Base-by-base conservation (phyloP, 306 rosid genomes). In the Lathyrus aphaca region DNA sequence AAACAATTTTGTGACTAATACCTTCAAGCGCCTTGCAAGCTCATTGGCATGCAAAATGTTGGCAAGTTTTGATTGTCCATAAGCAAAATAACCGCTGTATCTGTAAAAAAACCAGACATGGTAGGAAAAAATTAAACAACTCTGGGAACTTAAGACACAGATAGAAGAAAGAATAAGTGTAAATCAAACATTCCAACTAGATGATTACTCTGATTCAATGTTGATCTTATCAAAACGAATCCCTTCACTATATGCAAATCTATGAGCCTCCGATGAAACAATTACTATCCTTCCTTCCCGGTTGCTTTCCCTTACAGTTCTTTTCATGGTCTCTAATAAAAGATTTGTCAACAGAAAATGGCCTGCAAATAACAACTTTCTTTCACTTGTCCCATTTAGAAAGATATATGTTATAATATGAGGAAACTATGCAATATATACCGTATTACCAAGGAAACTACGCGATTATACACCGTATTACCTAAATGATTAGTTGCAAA, bases 401-500 rank as follows among this genome's bases (percentile, higher is more conserved):
- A 49, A 42, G 13, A 71, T 29, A 73, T 12, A 32, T 21, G 30
- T 73, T 5, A 35, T 51, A 25, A 38, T 60, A 42, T 25, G 46
- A 65, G 39, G 39, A 37, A 65, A 72, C 51, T 43, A 46, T 46
- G 45, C 16, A 54, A 56, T 53, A 64, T 40, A 30, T 6, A 32
- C 38, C 38, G 2, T 0, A 32, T 32, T 32, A 32, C 38, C 38
- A 39, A 64, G 38, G 38, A 43, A 65, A 72, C 57, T 43, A 51
- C 29, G 40, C 15, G 23, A 56, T 53, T 42, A 59, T 40, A 30
- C 6, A 32, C 38, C 10, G 39, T 7, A 61, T 38, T 77, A 87
- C 96, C 90, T 67, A 92, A 70, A 78, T 92, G 96, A 80, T 92
- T 92, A 58, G 90, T 87, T 61, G 97, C 95, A 72, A 89, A 89